A percentile compares a stretch with the other conserved stretches of the same genome.
Conservation (phyloP, 2,329 filamentous ascomycete species). For the Stagonosporopsis vannaccii region DNA sequence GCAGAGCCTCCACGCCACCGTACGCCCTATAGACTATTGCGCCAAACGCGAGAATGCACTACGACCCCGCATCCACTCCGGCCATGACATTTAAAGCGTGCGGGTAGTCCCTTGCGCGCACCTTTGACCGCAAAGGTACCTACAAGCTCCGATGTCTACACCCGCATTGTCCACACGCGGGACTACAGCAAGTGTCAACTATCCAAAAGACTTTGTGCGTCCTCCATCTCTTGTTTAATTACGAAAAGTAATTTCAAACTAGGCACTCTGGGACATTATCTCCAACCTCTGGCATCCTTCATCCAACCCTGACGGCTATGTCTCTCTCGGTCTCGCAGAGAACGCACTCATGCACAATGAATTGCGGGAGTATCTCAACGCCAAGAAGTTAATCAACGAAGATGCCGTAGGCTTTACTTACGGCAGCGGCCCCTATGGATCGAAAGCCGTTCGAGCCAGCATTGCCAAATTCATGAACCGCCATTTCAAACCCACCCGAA, state of each 20-base stretch:
- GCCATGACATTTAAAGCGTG: neutral
- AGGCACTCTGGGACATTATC: constrained; percentile 48
- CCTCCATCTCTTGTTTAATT: neutral
- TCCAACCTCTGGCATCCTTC: constrained; percentile 54
- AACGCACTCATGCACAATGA: constrained; percentile 61
- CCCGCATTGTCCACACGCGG: constrained; percentile 5
- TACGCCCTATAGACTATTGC: neutral
- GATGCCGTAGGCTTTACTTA: constrained; percentile 47
- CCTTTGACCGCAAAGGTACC: neutral
- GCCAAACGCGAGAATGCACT: neutral
- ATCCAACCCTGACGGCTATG: constrained; percentile 55
- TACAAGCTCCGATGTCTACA: neutral
- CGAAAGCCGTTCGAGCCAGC: constrained; percentile 42
- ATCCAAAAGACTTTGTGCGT: constrained; percentile 6
- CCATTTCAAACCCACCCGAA: constrained; percentile 37
- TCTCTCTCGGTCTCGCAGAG: constrained; percentile 62
- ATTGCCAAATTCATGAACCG: constrained; percentile 50
- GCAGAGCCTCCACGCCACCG: neutral
- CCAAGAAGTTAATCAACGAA: constrained; percentile 39
- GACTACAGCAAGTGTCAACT: constrained; percentile 5
- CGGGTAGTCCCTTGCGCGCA: neutral
- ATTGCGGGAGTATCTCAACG: constrained; percentile 54
- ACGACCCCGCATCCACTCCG: neutral
- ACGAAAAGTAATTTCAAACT: neutral
- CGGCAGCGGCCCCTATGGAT: constrained; percentile 52